Percentiles rank a stretch among this genome's conserved stretches.
Evolutionary conservation across 257 asterid genomes (phyloP).

Genomic region (Solanum acaule): DNA sequence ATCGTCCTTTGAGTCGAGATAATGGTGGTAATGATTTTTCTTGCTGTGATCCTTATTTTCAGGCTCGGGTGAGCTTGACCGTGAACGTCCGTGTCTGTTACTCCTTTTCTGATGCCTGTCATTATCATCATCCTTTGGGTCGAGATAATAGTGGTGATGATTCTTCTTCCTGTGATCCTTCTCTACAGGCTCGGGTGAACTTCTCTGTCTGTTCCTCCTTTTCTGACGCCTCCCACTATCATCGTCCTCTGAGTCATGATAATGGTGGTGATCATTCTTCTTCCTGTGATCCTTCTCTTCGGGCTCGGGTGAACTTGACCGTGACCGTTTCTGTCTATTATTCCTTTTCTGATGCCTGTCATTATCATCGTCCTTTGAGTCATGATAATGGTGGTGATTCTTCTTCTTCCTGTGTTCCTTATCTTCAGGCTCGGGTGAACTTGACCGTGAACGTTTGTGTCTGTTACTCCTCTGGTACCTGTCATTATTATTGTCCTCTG

Average conservation of each 20-base stretch:
- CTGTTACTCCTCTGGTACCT: not conserved
- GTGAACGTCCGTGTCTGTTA: not conserved
- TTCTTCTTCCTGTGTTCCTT: not conserved
- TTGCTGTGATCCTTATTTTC: not conserved
- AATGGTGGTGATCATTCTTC: not conserved
- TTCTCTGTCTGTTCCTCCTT: not conserved
- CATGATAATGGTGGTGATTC: not conserved
- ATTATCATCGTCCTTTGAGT: constrained; percentile 1
- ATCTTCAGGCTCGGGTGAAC: constrained; percentile 19
- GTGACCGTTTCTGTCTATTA: not conserved
- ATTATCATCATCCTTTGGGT: not conserved
- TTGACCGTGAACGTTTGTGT: not conserved
- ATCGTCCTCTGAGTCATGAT: not conserved
- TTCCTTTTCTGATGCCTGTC: not conserved
- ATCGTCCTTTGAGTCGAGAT: constrained; percentile 5
- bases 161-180: not conserved
- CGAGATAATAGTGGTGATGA: not conserved
- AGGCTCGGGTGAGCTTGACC: not conserved
- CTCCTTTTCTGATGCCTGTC: not conserved
- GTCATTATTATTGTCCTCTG: not conserved
- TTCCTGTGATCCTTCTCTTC: not conserved
- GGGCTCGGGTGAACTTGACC: constrained; percentile 5
- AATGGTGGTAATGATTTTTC: not conserved
- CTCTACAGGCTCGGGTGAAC: constrained; percentile 1
- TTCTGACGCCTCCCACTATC: not conserved